Evolutionary conservation across 164 flowering plant genomes (phyloP).

Genomic region (Magnolia changhungtana): DNA sequence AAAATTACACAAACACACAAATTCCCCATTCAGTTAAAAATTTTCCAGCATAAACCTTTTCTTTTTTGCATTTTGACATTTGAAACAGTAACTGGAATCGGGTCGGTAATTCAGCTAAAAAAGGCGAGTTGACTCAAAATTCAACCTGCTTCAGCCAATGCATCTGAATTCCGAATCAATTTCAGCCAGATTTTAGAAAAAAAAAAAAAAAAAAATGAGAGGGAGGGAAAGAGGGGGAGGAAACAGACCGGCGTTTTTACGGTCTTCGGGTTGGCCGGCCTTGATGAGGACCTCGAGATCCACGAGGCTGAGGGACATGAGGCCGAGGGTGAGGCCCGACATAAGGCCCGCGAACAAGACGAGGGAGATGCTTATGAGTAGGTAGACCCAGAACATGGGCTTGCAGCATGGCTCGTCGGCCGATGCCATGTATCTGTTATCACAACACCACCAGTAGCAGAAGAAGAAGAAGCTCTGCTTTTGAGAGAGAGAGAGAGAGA

Average conservation of each 20-base stretch:
- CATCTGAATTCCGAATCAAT: neutral
- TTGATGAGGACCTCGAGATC: constrained; percentile 59
- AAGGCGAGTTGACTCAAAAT: too few species aligned
- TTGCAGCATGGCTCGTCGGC: constrained; percentile 51
- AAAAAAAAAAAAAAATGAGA: too few species aligned
- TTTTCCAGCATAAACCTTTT: too few species aligned
- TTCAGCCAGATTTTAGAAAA: too few species aligned
- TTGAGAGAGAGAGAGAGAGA: too few species aligned
- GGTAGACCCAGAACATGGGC: constrained; percentile 49
- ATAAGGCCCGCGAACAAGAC: constrained; percentile 58
- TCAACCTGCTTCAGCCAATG: neutral
- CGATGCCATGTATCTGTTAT: constrained; percentile 30
- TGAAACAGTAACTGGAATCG: too few species aligned
- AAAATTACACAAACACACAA: too few species aligned
- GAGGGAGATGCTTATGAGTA: constrained; percentile 30
- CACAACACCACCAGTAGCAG: too few species aligned
- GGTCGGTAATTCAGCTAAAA: too few species aligned
- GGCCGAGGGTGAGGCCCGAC: constrained; percentile 67
- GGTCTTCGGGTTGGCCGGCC: constrained; percentile 52
- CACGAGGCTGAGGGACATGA: constrained; percentile 60
- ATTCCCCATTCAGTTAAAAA: too few species aligned
- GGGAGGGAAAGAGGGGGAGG: neutral
- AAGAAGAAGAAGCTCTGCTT: too few species aligned
- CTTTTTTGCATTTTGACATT: too few species aligned
- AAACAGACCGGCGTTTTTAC: constrained; percentile 43